A percentile compares a stretch with the other conserved stretches of the same genome.
Evolutionary conservation across 2,329 filamentous ascomycete genomes (phyloP).

Genomic region (Xylariaceae sp.): DNA sequence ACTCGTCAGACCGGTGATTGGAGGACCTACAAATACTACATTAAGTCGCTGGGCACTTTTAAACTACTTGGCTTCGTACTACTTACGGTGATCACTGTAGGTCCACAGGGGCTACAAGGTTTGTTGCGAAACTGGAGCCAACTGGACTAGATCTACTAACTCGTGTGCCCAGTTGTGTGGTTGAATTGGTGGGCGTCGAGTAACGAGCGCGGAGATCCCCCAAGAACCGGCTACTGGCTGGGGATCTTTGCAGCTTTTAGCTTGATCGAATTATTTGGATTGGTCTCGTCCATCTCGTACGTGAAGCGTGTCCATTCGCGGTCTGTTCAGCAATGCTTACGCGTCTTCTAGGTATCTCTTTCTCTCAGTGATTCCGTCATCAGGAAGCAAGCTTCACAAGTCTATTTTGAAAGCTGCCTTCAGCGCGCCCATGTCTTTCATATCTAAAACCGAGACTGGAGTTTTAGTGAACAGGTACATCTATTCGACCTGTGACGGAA

Average conservation of each 20-base stretch:
- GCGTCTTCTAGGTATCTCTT: conserved; percentile 1
- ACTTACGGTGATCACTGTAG: conserved; percentile 5
- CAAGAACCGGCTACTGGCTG: conserved; percentile 12
- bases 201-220: conserved; percentile 10
- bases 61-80: conserved; percentile 7
- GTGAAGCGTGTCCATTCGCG: background rate
- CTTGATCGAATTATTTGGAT: conserved; percentile 1
- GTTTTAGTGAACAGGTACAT: conserved; percentile 7
- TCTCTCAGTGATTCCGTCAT: conserved; percentile 4
- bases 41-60: conserved; percentile 3
- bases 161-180: conserved; percentile 8
- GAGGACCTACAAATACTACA: conserved; percentile 14
- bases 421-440: conserved; percentile 8
- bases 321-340: background rate
- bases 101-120: conserved; percentile 9
- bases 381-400: conserved; percentile 9
- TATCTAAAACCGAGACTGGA: conserved; percentile 5
- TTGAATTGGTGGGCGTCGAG: conserved; percentile 16
- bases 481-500: no score
- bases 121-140: background rate
- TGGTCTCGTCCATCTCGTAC: conserved; percentile 9
- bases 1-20: conserved; percentile 13
- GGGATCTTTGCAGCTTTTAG: conserved; percentile 5
- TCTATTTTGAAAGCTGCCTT: conserved; percentile 8
- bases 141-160: background rate